phyloP scores from a whole-genome alignment of 192 early-diverging fungal genomes.

The Neocallimastix lanati region DNA sequence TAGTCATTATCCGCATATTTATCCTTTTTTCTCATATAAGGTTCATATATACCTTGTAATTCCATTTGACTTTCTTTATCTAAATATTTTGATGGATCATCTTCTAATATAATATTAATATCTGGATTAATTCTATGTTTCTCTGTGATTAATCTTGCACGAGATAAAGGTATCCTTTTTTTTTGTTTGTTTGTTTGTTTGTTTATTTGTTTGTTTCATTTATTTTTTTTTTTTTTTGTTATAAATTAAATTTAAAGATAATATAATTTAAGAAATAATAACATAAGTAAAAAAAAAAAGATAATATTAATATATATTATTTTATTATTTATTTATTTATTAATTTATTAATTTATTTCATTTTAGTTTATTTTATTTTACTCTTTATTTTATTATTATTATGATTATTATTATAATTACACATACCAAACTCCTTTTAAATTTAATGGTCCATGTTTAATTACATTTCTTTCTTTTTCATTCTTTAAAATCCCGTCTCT shows the following conservation, averaged over 20 bases:
- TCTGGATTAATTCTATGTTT: background rate
- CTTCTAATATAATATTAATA: background rate
- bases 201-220: too few species aligned
- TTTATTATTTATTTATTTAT: too few species aligned
- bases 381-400: too few species aligned
- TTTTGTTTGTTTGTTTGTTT: too few species aligned
- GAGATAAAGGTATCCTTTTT: background rate
- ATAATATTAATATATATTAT: too few species aligned
- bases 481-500: slow-evolving; percentile 72
- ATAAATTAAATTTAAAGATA: too few species aligned
- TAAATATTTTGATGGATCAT: background rate
- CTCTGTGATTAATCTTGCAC: background rate
- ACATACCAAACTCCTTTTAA: slow-evolving; percentile 64
- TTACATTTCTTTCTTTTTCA: slow-evolving; percentile 65
- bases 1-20: background rate
- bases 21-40: background rate
- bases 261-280: too few species aligned
- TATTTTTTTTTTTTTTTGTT: too few species aligned
- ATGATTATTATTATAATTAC: background rate
- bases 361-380: too few species aligned
- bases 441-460: slow-evolving; percentile 74
- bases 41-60: background rate
- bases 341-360: too few species aligned
- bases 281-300: too few species aligned
- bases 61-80: background rate